Base-by-base conservation (phyloP, 257 asterid genomes). In the Gentiana straminea region DNA sequence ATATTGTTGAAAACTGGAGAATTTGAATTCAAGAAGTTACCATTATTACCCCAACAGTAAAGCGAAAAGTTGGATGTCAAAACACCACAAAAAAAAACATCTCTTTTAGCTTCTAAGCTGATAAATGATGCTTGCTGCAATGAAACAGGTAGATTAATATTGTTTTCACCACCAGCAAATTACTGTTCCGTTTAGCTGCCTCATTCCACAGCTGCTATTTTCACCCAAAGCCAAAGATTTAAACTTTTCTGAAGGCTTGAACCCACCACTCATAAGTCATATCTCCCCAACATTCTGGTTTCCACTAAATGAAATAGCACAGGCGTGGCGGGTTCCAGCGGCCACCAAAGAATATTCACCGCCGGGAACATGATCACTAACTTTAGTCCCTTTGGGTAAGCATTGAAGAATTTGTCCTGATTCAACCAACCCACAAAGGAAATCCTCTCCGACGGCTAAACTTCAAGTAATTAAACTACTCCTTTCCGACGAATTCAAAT, bases 241-340 rank as follows among this genome's bases (percentile, higher is more conserved):
- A 58, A 82, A 88, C 72, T 65, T 79, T 4, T 82, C 94, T 2
- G 13, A 3, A 1, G 95, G 91, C 49, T 24, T 57, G 24, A 24
- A 24, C 24, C 24, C 24, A 24, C 24, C 24, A 24, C 51, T 63
- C 77, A 12, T 64, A 79, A 0, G 3, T 68, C 75, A 52, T 54
- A 59, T 75, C 39, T 13, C 97, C 97, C 97, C 97, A 86, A 62
- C 97, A 89, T 50, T 66, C 70, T 61, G 86, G 46, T 38, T 79
- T 73, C 33, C 89, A 87, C 24, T 24, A 24, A 24, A 24, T 24
- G 24, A 24, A 24, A 24, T 24, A 24, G 24, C 24, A 24, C 24
- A 49, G 52, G 69, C 95, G 35, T 73, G 74, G 5, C 62, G 76
- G 51, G 68, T 70, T 38, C 95, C 92, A 2, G 89, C 87, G 0